Evolutionary conservation across 1,284 basidiomycete genomes (phyloP), one percentile per base, ranked within the genome.

Genomic region (Ceratobasidium sp.): DNA sequence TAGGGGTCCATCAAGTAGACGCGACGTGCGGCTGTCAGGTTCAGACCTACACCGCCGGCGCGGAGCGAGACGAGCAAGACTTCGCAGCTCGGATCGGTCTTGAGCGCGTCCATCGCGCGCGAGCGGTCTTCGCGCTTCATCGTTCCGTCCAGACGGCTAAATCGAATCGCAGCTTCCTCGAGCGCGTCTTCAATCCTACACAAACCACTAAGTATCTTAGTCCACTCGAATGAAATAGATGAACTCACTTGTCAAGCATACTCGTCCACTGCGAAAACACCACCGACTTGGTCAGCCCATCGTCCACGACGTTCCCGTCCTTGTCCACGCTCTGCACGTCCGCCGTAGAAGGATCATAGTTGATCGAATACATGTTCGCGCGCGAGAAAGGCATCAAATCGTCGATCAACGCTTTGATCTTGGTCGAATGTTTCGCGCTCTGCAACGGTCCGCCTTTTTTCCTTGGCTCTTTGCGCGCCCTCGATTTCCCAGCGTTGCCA

Each of bases 241-340:
- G 4, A 77, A 85, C 88, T 82, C 85, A 94, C 91, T 96, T 95
- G 86, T 98, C 96, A 33, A 98, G 91, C 94, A 97, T 96, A 23
- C 91, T 91, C 5, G 96, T 98, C 96, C 96, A 98, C 83, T 98
- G 96, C 12, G 96, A 97, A 94, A 98, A 98, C 67, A 98, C 96
- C 64, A 98, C 93, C 5, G 94, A 95, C 87, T 98, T 98, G 73
- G 91, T 87, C 52, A 91, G 83, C 12, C 91, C 90, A 78, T 90
- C 91, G 78, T 93, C 91, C 23, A 92, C 82, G 71, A 89, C 88
- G 80, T 92, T 90, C 57, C 95, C 94, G 77, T 93, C 85, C 62
- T 89, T 86, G 81, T 96, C 94, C 54, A 93, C 88, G 87, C 91
- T 91, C 85, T 91, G 91, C 77, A 92, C 87, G 83, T 94, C 93